Percentiles rank a stretch among this genome's conserved stretches.
Conservation (phyloP, 768 basidiomycete species). For the Cystobasidiopsis lactophilus region DNA sequence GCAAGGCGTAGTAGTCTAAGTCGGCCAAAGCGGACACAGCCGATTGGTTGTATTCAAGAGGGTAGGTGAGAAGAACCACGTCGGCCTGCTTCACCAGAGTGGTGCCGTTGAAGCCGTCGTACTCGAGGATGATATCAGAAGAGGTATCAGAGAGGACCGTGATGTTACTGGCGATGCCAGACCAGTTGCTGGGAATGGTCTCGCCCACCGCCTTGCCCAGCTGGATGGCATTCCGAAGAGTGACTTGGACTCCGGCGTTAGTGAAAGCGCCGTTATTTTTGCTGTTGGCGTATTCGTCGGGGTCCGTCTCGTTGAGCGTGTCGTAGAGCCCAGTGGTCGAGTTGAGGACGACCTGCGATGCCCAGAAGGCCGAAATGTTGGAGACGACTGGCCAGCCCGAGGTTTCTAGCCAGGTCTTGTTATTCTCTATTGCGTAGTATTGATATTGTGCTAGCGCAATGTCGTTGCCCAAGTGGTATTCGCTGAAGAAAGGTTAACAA, state of each 20-base stretch:
- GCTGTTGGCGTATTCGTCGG: conserved; percentile 11
- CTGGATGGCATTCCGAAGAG: conserved; percentile 3
- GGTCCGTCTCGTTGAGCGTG: conserved; percentile 7
- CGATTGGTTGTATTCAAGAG: conserved; percentile 3
- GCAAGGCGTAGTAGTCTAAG: conserved; percentile 11
- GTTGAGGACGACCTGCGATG: conserved; percentile 6
- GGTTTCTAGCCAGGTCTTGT: conserved; percentile 11
- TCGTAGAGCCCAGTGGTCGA: conserved; percentile 5
- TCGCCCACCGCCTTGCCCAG: too few relatives aligned
- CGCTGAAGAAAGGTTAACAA: neutral
- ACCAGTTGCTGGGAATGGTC: too few relatives aligned
- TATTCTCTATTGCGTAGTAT: conserved; percentile 7
- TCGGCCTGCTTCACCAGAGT: conserved; percentile 15
- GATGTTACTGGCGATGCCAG: too few relatives aligned
- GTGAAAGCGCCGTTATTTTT: conserved; percentile 4
- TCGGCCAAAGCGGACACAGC: neutral
- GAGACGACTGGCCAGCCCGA: conserved; percentile 12
- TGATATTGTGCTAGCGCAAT: conserved; percentile 7
- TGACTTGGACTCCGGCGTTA: conserved; percentile 10
- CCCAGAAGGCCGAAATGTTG: conserved; percentile 8
- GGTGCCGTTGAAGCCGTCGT: conserved; percentile 10
- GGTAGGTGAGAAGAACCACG: conserved; percentile 12
- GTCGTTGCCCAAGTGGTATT: conserved; percentile 13
- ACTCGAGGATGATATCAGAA: conserved; percentile 7
- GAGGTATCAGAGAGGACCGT: neutral